These are phyloP conservation scores for Plenodomus biglobosus DNA, from an alignment of 2,329 filamentous ascomycete species.

Conservation along the genomic window DNA sequence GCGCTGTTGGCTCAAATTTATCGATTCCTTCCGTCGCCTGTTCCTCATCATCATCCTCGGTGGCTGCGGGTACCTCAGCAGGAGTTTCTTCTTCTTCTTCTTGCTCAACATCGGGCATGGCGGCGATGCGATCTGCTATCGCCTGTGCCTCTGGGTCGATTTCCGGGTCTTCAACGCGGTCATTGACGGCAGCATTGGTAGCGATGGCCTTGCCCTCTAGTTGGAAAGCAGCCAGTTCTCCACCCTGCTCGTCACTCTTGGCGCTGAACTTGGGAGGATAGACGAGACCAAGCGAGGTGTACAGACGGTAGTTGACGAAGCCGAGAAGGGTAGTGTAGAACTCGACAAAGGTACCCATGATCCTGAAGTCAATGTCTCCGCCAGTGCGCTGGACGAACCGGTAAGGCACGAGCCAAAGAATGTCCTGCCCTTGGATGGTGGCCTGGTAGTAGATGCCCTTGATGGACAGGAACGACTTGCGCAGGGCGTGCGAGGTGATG, in stretches of 20 bases:
- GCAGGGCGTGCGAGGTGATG: slow-evolving; percentile 85
- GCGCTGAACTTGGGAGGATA: slow-evolving; percentile 95
- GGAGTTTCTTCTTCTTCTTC: slow-evolving; percentile 44
- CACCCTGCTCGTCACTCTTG: slow-evolving; percentile 82
- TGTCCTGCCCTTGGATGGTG: slow-evolving; percentile 93
- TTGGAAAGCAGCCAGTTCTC: slow-evolving; percentile 86
- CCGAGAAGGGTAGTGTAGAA: slow-evolving; percentile 97
- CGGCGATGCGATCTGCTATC: slow-evolving; percentile 50
- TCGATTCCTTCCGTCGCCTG: slow-evolving; percentile 64
- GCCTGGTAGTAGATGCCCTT: slow-evolving; percentile 99
- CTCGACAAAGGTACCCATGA: slow-evolving; percentile 98
- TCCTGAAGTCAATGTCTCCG: slow-evolving; percentile 94
- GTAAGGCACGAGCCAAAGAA: slow-evolving; percentile 96
- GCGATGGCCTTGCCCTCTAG: slow-evolving; percentile 72
- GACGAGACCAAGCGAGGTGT: slow-evolving; percentile 85
- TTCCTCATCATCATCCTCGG: slow-evolving; percentile 35
- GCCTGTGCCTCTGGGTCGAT: slow-evolving; percentile 51
- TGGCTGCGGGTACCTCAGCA: slow-evolving; percentile 10
- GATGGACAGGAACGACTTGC: slow-evolving; percentile 96
- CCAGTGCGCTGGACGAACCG: slow-evolving; percentile 95
- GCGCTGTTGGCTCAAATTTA: slow-evolving; percentile 83
- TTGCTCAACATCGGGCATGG: slow-evolving; percentile 43
- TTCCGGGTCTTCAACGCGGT: slow-evolving; percentile 24
- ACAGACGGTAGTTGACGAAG: slow-evolving; percentile 94
- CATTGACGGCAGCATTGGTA: slow-evolving; percentile 29